These are phyloP conservation scores for Rhododendron henanense DNA, from an alignment of 148 eudicot genomes.

Conservation along the genomic window DNA sequence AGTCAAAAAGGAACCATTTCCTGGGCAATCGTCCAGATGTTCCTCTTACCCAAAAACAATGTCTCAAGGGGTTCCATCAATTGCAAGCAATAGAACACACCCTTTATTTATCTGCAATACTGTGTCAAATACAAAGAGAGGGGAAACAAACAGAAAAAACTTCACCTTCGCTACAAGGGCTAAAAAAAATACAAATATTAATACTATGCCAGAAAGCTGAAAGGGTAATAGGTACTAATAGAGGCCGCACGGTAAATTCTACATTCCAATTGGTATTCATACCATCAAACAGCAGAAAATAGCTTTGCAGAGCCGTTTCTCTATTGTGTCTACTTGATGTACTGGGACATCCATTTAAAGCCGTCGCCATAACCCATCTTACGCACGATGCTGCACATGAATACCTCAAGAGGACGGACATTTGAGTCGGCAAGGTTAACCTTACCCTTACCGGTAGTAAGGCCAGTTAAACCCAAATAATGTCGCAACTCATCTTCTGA, in stretches of 20 bases:
- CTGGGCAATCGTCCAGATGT: background rate
- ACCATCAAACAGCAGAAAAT: background rate
- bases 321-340: conserved; percentile 38
- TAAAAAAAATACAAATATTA: background rate
- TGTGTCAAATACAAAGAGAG: background rate
- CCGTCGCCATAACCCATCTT: conserved; percentile 87
- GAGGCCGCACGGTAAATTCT: background rate
- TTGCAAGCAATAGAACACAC: background rate
- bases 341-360: conserved; percentile 72
- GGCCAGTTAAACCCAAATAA: conserved; percentile 49
- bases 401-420: conserved; percentile 65
- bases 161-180: background rate
- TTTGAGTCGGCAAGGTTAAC: conserved; percentile 49
- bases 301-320: background rate
- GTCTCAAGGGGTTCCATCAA: background rate
- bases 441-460: conserved; percentile 68
- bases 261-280: background rate
- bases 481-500: conserved; percentile 65
- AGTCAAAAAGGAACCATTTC: background rate
- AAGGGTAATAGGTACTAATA: background rate
- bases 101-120: conserved; percentile 4
- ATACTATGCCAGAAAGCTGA: background rate
- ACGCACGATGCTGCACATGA: conserved; percentile 78
- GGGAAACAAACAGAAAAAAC: background rate
- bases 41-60: background rate